Evolutionary conservation across 345 rosid species (phyloP), one percentile per base, ranked within the genome.

Genomic region (Xanthoceras sorbifolium): DNA sequence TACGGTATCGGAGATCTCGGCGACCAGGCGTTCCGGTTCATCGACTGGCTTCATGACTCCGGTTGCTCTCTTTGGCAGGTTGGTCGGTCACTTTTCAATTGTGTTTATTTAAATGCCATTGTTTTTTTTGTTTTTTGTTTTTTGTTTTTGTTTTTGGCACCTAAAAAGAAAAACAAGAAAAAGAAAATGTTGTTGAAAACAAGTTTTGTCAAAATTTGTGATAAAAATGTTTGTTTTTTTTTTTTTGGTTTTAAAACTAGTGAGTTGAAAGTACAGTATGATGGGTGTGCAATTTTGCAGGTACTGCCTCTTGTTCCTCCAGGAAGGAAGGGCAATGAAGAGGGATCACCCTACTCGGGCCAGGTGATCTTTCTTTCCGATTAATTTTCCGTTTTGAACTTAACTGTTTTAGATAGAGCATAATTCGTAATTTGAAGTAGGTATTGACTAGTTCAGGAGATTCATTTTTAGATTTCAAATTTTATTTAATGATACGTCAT

Each of bases 291-390:
- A 5, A 65, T 70, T 18, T n/a, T 71, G 81, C 86, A 94, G 98
- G 99, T 95, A 73, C 94, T 95, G 77, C 99, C 99, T 77, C 96
- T 95, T 28, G 99, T 93, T 82, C 98, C 99, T 31, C 96, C 98
- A 9, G 97, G 84, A 44, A 86, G 89, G 76, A 84, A 84, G 71
- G 86, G 80, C 26, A 77, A 88, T 62, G 91, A 84, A 66, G 90
- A 77, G 61, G 97, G 99, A 55, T 95, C 96, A 60, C 98, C 99
- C 1, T 95, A 95, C 85, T 85, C 98, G 28, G 98, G 99, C 38
- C 90, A 92, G 99, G 99, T 95, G 66, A 72, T 67, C 26, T 25
- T 14, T 34, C 11, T 14, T 64, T 12, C 5, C 26, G 20, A 28
- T 38, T 11, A 15, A 36, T 22, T 66, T 22, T 17, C 40, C 3